Base-by-base conservation (phyloP, 495 filamentous ascomycete genomes). In the Penicillium paradoxum region DNA sequence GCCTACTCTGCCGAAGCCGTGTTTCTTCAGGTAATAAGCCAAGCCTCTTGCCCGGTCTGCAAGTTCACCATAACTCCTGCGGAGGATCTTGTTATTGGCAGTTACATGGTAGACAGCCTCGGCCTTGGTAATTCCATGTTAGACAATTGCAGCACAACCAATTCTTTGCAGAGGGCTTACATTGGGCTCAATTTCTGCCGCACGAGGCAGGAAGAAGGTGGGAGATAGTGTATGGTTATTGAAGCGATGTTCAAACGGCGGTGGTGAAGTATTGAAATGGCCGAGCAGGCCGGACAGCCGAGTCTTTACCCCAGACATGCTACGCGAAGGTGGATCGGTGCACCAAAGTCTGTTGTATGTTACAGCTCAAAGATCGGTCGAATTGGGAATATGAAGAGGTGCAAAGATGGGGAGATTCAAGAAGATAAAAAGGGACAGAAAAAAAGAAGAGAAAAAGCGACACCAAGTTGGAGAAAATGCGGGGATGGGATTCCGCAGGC, bases 51-150 rank as follows among this genome's bases (percentile, higher is more conserved):
- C 87, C 7, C 95, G 86, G 58, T 93, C 87, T 14, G 93, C 89
- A 37, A 87, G 78, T 58, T 95, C 87, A 48, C 73, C 66, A 63
- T 98, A 98, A 3, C 82, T 83, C 46, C 91, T 77, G 21, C 86
- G 77, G 6, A 98, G 75, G 27, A 85, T 68, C 54, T 82, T 79
- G 56, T 81, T 79, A 68, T 93, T 92, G 48, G 89, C 81, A 0
- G 90, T 96, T 45, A 89, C 64, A 69, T 98, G 93, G 69, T 89
- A 86, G 61, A 97, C 88, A 41, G 92, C 93, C 64, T 83, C 78
- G 34, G 88, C 85, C 84, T 88, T 29, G 33, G 11, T 49, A 21
- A 15, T 25, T 14, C 11, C 15, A 27, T 48, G 24, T 52, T 21
- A 51, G 24, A 38, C 11, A 33, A 45, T 48, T 48, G 15, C 21